Base-by-base conservation (phyloP, 805 yeast species). In the Nakazawaea ernobii region DNA sequence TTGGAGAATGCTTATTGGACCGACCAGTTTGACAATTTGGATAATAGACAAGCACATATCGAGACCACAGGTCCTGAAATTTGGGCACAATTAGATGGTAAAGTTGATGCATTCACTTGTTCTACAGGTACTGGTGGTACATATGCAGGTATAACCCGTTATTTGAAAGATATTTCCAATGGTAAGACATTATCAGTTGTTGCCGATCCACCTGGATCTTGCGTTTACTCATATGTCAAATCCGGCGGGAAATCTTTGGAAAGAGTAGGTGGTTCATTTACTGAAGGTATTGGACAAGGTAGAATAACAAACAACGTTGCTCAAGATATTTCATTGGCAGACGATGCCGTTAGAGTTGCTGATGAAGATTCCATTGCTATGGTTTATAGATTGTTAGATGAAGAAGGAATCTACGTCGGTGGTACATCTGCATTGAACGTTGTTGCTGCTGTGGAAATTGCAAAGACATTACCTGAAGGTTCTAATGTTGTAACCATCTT, bases 241-340 rank as follows among this genome's bases (percentile, higher is more conserved):
- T 71, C 86, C 5, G 79, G 81, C 14, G 92, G 92, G 30, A 70
- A 82, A 60, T 73, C 76, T 9, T 66, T 84, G 48, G 88, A 80
- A 38, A 77, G 90, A 58, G 73, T 77, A 1, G 97, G 97, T 29
- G 79, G 88, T 3, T 85, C 95, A 0, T 89, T 91, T 65, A 91
- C 97, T 28, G 97, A 91, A 68, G 97, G 97, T 30, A 89, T 91
- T 67, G 97, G 97, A 28, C 97, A 91, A 67, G 96, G 96, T 41
- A 77, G 97, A 57, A 84, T 91, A 57, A 91, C 97, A 6, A 84
- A 78, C 53, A 91, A 91, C 64, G 73, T 91, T 64, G 72, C 71
- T 14, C 85, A 80, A 39, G 96, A 88, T 52, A 68, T 89, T 28
- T 83, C 74, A 8, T 63, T 82, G 30, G 73, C 88, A 33, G 97